phyloP scores from a whole-genome alignment of 371 early-diverging fungal species.

The Mucor irregularis region DNA sequence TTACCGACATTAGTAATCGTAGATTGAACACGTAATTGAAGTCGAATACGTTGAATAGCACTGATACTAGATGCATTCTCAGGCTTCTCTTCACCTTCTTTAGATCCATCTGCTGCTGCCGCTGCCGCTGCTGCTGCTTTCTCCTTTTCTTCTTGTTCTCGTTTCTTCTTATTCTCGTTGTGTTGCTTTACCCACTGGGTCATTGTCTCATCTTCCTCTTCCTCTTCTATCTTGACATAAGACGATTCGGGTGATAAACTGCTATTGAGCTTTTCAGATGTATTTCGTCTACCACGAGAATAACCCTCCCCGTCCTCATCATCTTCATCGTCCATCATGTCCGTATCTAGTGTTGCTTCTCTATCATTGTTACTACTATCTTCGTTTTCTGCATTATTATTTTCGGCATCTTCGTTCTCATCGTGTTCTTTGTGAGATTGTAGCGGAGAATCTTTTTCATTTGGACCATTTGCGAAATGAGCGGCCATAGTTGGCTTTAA shows the following conservation, averaged over 20 bases:
- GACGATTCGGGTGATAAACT: constrained; percentile 3
- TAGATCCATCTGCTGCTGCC: neutral
- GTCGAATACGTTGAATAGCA: constrained; percentile 46
- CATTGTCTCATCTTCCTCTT: constrained; percentile 8
- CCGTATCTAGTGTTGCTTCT: neutral
- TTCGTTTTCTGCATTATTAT: neutral
- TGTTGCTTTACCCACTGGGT: constrained; percentile 2
- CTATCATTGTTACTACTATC: neutral
- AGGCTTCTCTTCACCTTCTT: neutral
- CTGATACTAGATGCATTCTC: constrained; percentile 30
- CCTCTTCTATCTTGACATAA: constrained; percentile 2
- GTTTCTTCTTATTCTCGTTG: neutral
- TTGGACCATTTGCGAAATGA: constrained; percentile 25
- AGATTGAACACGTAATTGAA: constrained; percentile 43
- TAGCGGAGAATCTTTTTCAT: constrained; percentile 5
- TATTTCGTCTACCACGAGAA: neutral
- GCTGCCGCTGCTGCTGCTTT: neutral
- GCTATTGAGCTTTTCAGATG: neutral
- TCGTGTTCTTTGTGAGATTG: neutral
- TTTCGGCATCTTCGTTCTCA: neutral
- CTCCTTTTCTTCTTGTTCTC: neutral
- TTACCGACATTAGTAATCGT: constrained; percentile 24
- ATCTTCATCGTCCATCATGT: neutral
- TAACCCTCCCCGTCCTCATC: neutral
- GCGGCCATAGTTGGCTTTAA: constrained; percentile 40